Conservation (phyloP, 1,284 basidiomycete genomes). For the Termitomyces sp. region DNA sequence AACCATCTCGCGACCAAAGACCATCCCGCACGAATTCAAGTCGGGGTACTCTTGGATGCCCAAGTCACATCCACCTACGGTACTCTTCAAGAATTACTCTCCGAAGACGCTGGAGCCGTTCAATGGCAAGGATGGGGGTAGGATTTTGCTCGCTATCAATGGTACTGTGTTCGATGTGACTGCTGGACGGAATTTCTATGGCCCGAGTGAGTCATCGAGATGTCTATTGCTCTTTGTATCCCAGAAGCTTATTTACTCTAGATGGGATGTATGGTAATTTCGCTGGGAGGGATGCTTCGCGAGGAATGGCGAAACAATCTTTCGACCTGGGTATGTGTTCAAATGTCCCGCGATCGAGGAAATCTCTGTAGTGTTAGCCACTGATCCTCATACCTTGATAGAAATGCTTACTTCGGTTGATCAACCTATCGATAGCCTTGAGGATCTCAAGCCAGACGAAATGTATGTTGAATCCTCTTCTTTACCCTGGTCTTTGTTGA, state of each 20-base stretch:
- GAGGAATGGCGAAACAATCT: slow-evolving; percentile 96
- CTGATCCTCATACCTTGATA: slow-evolving; percentile 24
- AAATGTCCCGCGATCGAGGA: background rate
- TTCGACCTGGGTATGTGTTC: slow-evolving; percentile 72
- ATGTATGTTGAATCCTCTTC: slow-evolving; percentile 52
- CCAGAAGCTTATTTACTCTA: slow-evolving; percentile 24
- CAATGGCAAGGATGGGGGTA: slow-evolving; percentile 60
- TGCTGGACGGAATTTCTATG: slow-evolving; percentile 85
- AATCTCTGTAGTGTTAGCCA: background rate
- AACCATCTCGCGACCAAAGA: slow-evolving; percentile 40
- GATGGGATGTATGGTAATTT: slow-evolving; percentile 97
- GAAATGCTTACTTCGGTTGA: slow-evolving; percentile 89
- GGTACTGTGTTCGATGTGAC: slow-evolving; percentile 91
- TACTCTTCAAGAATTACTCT: slow-evolving; percentile 74
- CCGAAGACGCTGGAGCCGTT: slow-evolving; percentile 68
- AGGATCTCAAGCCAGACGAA: slow-evolving; percentile 75
- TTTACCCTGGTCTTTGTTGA: background rate
- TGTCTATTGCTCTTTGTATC: background rate
- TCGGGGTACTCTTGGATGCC: slow-evolving; percentile 85
- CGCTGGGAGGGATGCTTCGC: slow-evolving; percentile 88
- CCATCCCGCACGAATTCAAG: slow-evolving; percentile 66
- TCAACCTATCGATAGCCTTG: slow-evolving; percentile 79
- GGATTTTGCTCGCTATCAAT: slow-evolving; percentile 85
- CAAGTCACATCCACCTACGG: slow-evolving; percentile 68
- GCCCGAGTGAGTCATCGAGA: slow-evolving; percentile 62